A percentile compares a stretch with the other conserved stretches of the same genome.
Evolutionary conservation across 164 flowering plant species (phyloP).

Genomic region (Chloranthus sessilifolius): DNA sequence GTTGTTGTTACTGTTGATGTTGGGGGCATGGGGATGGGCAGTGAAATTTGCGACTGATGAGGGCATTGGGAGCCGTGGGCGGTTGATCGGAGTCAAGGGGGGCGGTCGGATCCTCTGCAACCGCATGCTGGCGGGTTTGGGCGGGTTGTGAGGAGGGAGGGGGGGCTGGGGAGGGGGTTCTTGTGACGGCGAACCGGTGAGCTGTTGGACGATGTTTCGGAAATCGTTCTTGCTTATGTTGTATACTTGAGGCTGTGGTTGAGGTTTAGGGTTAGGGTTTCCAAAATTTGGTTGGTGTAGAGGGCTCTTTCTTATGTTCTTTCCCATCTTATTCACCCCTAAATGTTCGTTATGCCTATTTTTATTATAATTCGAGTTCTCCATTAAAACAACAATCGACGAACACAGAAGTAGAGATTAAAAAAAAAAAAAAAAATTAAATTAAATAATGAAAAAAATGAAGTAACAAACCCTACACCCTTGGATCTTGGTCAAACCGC

Average conservation of each 20-base stretch:
- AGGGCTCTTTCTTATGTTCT: constrained; percentile 87
- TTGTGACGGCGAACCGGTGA: constrained; percentile 87
- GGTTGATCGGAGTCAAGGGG: constrained; percentile 56
- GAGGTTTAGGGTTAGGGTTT: constrained; percentile 30
- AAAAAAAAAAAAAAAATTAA: no score
- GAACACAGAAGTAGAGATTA: no score
- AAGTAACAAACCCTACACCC: no score
- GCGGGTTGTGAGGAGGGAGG: constrained; percentile 41
- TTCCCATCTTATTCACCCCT: constrained; percentile 89
- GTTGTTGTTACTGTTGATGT: background rate
- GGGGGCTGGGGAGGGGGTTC: constrained; percentile 38
- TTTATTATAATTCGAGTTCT: constrained; percentile 34
- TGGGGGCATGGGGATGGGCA: constrained; percentile 19
- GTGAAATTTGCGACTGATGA: constrained; percentile 18
- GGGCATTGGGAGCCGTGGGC: constrained; percentile 35
- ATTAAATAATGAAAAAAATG: no score
- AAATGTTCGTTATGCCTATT: constrained; percentile 58
- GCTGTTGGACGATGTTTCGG: constrained; percentile 77
- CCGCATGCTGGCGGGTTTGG: constrained; percentile 62
- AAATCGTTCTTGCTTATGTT: constrained; percentile 95
- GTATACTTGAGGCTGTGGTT: constrained; percentile 90
- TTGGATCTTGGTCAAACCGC: no score
- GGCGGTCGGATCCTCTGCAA: constrained; percentile 86
- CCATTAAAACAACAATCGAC: no score
- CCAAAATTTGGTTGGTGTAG: constrained; percentile 72